Evolutionary conservation across 768 basidiomycete genomes (phyloP), one percentile per base, ranked within the genome.

Genomic region (Boletus subparvulus): DNA sequence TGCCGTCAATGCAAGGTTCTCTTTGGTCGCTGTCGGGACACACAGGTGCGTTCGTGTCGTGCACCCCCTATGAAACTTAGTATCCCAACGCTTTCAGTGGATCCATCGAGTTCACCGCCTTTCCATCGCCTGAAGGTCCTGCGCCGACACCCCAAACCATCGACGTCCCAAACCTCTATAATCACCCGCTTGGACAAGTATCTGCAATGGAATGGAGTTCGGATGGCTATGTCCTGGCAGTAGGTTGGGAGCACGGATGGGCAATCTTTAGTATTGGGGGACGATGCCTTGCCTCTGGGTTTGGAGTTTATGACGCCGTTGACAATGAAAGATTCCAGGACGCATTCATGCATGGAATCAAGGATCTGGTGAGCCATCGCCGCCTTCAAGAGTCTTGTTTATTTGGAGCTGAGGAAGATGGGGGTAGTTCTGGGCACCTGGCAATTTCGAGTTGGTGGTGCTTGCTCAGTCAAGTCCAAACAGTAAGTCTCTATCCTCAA

Each of bases 191-290:
- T 6, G 92, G 91, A 1, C 73, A 80, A 40, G 84, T 93, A 6
- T 81, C 72, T 56, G 70, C 83, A 12, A 78, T 96, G 70, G 85
- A 93, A 63, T 98, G 95, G 96, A 95, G 91, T 49, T 91, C 91
- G 1, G 97, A 99, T 72, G 96, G 96, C 3, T 94, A 94, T 73
- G 92, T 92, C 7, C 77, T 99, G 12, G 95, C 94, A 35, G 93
- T 94, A 3, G 96, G 93, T 0, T 97, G 93, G 90, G 80, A 85
- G 59, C 73, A 81, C 51, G 95, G 93, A 8, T 98, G 94, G 94
- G 91, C 86, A 4, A 80, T 96, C 6, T 90, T 94, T 74, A 94
- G 88, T 67, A 86, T 94, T 12, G 90, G 91, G 13, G 96, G 96
- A 7, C 80, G 93, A 51, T 91, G 94, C 65, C 78, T 92, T 30